A percentile compares a stretch with the other conserved stretches of the same genome.
phyloP scores from a whole-genome alignment of 2,329 filamentous ascomycete genomes.

The Diaporthe australafricana region DNA sequence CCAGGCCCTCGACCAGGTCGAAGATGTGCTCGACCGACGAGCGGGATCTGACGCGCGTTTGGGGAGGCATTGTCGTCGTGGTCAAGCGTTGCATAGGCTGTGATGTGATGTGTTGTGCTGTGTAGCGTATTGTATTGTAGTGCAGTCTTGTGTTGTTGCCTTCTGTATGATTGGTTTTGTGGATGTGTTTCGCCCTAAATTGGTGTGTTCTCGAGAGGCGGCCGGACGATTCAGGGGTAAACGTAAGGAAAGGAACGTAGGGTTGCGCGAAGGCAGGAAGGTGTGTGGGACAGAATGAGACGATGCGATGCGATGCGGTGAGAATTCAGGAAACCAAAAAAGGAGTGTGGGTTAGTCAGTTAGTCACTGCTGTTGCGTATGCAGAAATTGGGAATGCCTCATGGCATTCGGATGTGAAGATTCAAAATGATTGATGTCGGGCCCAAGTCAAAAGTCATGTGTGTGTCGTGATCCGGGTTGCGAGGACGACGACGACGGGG shows the following conservation, averaged over 20 bases:
- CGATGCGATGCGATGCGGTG: not conserved
- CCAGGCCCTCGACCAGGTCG: constrained; percentile 44
- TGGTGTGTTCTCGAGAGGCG: no score
- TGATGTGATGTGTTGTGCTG: not conserved
- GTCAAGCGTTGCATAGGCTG: not conserved
- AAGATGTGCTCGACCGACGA: constrained; percentile 46
- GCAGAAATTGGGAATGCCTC: constrained; percentile 27
- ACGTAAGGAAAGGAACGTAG: constrained; percentile 7
- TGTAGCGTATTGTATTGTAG: no score
- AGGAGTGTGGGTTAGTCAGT: constrained; percentile 17
- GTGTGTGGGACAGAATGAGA: constrained; percentile 14
- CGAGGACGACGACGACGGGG: constrained; percentile 2
- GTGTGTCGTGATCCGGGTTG: not conserved
- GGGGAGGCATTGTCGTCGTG: constrained; percentile 34
- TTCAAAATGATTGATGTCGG: not conserved
- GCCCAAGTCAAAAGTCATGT: not conserved
- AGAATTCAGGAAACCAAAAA: not conserved
- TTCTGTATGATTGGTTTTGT: not conserved
- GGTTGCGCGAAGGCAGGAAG: not conserved
- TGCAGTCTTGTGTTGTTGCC: no score
- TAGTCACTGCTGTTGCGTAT: constrained; percentile 18
- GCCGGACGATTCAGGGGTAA: constrained; percentile 5
- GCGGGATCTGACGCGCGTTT: constrained; percentile 42
- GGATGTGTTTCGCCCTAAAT: not conserved
- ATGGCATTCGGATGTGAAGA: constrained; percentile 17